phyloP scores from a whole-genome alignment of 257 asterid species.

The Solanum sitiens region DNA sequence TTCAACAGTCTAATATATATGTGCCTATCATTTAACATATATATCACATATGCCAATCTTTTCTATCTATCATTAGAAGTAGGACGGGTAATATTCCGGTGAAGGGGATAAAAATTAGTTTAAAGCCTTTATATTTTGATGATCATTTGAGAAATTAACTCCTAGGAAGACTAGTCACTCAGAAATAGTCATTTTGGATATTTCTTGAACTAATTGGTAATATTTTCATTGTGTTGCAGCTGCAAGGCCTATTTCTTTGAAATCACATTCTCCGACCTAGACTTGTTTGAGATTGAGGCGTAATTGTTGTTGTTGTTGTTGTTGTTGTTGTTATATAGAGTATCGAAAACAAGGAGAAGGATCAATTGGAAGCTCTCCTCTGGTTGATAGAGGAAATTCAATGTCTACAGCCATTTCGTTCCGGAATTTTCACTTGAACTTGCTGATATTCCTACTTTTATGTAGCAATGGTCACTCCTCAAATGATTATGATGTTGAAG shows the following conservation, averaged over 20 bases:
- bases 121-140: too few species aligned
- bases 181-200: not conserved
- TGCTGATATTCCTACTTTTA: slow-evolving; percentile 29
- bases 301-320: not conserved
- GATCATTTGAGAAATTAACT: not conserved
- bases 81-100: not conserved
- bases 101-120: not conserved
- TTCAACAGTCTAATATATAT: not conserved
- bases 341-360: not conserved
- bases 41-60: not conserved
- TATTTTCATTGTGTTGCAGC: not conserved
- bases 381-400: slow-evolving; percentile 6
- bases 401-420: slow-evolving; percentile 5
- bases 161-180: not conserved
- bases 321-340: slow-evolving; percentile 2
- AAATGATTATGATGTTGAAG: slow-evolving; percentile 54
- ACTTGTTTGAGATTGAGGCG: not conserved
- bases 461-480: slow-evolving; percentile 28
- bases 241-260: not conserved
- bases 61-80: not conserved
- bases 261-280: not conserved
- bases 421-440: slow-evolving; percentile 8
- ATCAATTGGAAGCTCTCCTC: not conserved
- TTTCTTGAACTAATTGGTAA: not conserved
- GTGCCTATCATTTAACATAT: not conserved